These are phyloP conservation scores for Cercospora sojina DNA, from an alignment of 2,329 filamentous ascomycete genomes.

Conservation along the genomic window DNA sequence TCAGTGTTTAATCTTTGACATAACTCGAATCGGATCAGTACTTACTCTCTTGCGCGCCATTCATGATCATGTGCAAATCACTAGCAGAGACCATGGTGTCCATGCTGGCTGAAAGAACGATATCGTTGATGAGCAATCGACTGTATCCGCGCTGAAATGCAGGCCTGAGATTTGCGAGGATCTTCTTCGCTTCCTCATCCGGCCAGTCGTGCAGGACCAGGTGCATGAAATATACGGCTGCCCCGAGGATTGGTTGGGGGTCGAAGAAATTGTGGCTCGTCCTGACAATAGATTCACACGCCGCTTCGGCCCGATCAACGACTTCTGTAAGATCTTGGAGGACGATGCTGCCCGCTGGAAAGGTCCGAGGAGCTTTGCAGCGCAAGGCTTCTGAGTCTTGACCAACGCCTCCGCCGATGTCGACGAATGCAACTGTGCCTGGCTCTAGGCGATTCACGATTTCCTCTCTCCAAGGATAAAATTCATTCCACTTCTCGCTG, in stretches of 20 bases:
- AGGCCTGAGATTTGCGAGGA: slow-evolving; percentile 22
- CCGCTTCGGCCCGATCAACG: slow-evolving; percentile 7
- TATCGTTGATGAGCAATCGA: slow-evolving; percentile 29
- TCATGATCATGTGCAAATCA: slow-evolving; percentile 14
- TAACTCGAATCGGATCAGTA: background rate
- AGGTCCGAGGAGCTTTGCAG: background rate
- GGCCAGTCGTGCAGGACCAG: slow-evolving; percentile 27
- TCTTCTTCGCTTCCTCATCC: slow-evolving; percentile 22
- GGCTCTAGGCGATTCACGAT: slow-evolving; percentile 2
- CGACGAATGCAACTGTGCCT: slow-evolving; percentile 8
- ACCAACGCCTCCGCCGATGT: slow-evolving; percentile 12
- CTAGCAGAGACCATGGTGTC: slow-evolving; percentile 12
- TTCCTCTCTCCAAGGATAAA: slow-evolving; percentile 9
- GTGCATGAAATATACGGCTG: slow-evolving; percentile 13
- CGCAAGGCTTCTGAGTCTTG: slow-evolving; percentile 12
- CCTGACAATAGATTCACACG: slow-evolving; percentile 2
- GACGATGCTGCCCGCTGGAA: slow-evolving; percentile 8
- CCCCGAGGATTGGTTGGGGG: slow-evolving; percentile 10
- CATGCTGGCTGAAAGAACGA: slow-evolving; percentile 15
- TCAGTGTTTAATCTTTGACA: background rate
- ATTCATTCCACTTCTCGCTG: slow-evolving; percentile 11
- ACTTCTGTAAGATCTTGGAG: slow-evolving; percentile 12
- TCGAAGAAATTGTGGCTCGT: slow-evolving; percentile 11
- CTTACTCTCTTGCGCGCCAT: slow-evolving; percentile 10
- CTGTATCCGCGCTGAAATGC: slow-evolving; percentile 25